Conservation (phyloP, 2,329 filamentous ascomycete genomes). For the Tolypocladium tropicale region DNA sequence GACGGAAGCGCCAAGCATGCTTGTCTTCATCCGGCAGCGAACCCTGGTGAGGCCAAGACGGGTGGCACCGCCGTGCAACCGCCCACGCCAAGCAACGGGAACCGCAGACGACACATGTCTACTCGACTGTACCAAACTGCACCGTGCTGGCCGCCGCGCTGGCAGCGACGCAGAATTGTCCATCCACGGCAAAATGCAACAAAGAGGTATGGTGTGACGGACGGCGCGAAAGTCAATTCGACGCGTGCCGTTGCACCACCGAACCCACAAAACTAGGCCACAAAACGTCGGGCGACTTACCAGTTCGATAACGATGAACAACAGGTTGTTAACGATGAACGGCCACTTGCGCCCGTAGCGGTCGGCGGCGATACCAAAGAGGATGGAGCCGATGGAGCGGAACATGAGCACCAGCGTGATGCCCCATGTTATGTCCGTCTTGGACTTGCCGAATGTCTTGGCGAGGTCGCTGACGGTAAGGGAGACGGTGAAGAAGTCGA, state of each 20-base stretch:
- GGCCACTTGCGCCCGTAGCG: constrained; percentile 57
- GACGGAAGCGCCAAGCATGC: neutral
- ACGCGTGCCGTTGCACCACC: neutral
- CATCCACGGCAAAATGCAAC: neutral
- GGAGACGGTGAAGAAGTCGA: constrained; percentile 58
- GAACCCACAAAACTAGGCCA: neutral
- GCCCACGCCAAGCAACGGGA: neutral
- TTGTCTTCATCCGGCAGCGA: neutral
- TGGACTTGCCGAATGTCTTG: constrained; percentile 39
- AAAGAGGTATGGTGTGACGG: neutral
- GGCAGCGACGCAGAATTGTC: neutral
- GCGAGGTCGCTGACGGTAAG: constrained; percentile 45
- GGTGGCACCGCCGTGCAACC: constrained; percentile 3
- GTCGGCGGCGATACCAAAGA: constrained; percentile 45
- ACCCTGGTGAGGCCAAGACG: constrained; percentile 6
- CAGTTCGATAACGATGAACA: constrained; percentile 63
- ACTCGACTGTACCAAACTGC: neutral
- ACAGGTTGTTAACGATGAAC: constrained; percentile 63
- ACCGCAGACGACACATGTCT: neutral
- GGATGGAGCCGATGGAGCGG: constrained; percentile 42
- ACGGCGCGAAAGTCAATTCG: neutral
- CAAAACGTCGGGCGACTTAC: constrained; percentile 27
- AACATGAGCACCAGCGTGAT: constrained; percentile 55
- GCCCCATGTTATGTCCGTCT: constrained; percentile 52
- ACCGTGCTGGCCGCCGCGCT: neutral